Conservation (phyloP, 1,284 basidiomycete genomes). For the Trichosporon sp. region DNA sequence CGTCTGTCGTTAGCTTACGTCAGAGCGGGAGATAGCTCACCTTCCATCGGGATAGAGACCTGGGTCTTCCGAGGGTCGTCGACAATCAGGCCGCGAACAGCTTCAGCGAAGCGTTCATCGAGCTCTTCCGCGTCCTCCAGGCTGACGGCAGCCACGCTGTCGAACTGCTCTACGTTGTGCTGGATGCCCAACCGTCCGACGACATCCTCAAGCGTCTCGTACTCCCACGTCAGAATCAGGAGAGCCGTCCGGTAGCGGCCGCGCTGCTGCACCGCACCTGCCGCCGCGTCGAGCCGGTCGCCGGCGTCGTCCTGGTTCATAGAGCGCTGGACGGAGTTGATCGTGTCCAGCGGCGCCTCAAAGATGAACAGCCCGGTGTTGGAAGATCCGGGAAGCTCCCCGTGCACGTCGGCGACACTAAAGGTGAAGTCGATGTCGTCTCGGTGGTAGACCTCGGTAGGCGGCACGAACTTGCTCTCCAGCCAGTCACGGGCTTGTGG, state of each 20-base stretch:
- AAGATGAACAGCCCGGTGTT: constrained; percentile 32
- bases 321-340: constrained; percentile 1
- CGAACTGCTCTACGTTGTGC: constrained; percentile 24
- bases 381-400: constrained; percentile 15
- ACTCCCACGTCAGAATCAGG: constrained; percentile 39
- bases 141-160: constrained; percentile 24
- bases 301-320: constrained; percentile 32
- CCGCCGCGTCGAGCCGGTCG: constrained; percentile 27
- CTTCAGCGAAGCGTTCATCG: constrained; percentile 24
- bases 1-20: constrained; percentile 12
- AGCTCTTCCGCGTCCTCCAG: constrained; percentile 31
- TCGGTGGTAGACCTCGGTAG: constrained; percentile 8
- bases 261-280: constrained; percentile 17
- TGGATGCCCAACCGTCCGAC: constrained; percentile 28
- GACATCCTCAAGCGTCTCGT: constrained; percentile 35
- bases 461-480: constrained; percentile 28
- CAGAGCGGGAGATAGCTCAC: constrained; percentile 13
- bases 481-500: constrained; percentile 33
- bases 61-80: constrained; percentile 22
- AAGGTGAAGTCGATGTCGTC: constrained; percentile 26
- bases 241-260: constrained; percentile 29
- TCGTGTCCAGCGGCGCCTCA: constrained; percentile 28
- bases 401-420: constrained; percentile 10
- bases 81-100: constrained; percentile 18
- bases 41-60: constrained; percentile 22